These are phyloP conservation scores for Daldinia vernicosa DNA, from an alignment of 495 filamentous ascomycete species.

Conservation along the genomic window DNA sequence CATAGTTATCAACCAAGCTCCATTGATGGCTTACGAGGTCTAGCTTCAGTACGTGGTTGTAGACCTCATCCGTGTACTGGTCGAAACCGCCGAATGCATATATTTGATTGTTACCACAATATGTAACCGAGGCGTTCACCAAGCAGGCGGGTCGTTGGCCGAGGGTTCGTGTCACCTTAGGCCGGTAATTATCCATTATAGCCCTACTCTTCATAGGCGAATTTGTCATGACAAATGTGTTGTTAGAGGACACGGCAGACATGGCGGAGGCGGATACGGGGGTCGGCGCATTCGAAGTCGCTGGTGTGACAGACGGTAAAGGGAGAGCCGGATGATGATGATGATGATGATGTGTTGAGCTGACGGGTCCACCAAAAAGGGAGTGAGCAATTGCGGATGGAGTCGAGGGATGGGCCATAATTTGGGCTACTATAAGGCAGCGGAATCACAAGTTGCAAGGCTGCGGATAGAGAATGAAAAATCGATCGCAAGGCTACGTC, in stretches of 20 bases:
- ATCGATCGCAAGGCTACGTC: slow-evolving; percentile 28
- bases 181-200: slow-evolving; percentile 75
- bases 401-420: slow-evolving; percentile 43
- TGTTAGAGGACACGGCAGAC: slow-evolving; percentile 67
- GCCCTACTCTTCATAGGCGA: slow-evolving; percentile 73
- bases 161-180: slow-evolving; percentile 79
- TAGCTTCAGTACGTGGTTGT: slow-evolving; percentile 93
- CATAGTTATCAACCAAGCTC: slow-evolving; percentile 97
- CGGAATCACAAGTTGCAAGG: slow-evolving; percentile 7
- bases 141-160: slow-evolving; percentile 93
- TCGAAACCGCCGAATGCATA: slow-evolving; percentile 99
- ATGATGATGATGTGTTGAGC: slow-evolving; percentile 24
- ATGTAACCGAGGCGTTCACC: slow-evolving; percentile 97
- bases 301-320: slow-evolving; percentile 36
- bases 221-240: slow-evolving; percentile 86
- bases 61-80: slow-evolving; percentile 98
- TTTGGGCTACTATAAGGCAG: slow-evolving; percentile 6
- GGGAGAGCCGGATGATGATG: slow-evolving; percentile 35
- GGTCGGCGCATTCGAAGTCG: slow-evolving; percentile 46
- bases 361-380: slow-evolving; percentile 43
- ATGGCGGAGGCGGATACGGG: slow-evolving; percentile 61
- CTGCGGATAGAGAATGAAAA: slow-evolving; percentile 8
- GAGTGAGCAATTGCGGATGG: slow-evolving; percentile 38
- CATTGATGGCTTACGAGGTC: slow-evolving; percentile 88
- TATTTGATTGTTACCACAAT: slow-evolving; percentile 93